Evolutionary conservation across 2,329 filamentous ascomycete species (phyloP).

Genomic region (Colletotrichum kahawae): DNA sequence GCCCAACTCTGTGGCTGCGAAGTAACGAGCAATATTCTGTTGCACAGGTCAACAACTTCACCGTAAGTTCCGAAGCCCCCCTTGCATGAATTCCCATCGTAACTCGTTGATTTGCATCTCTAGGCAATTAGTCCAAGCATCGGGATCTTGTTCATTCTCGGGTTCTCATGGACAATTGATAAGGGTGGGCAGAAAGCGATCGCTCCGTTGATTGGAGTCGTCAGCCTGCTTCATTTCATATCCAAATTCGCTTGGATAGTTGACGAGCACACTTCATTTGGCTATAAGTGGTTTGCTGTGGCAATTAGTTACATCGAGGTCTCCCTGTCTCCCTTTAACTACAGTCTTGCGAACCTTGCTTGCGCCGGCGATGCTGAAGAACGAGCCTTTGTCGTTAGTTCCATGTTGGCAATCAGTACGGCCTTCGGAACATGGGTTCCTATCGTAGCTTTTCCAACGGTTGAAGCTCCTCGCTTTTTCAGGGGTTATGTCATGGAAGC

Average conservation of each 20-base stretch:
- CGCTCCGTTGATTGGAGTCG: conserved; percentile 3
- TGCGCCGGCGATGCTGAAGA: conserved; percentile 43
- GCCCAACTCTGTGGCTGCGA: conserved; percentile 20
- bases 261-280: background rate
- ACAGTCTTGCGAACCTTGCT: conserved; percentile 42
- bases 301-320: conserved; percentile 14
- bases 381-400: conserved; percentile 43
- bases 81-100: background rate
- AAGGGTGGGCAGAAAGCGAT: background rate
- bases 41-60: conserved; percentile 20
- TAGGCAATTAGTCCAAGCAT: conserved; percentile 11
- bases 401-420: conserved; percentile 43
- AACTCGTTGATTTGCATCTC: background rate
- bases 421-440: conserved; percentile 42
- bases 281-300: conserved; percentile 17
- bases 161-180: background rate
- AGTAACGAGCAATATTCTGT: background rate
- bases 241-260: background rate
- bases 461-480: conserved; percentile 32
- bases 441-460: conserved; percentile 32
- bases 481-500: conserved; percentile 29
- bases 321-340: conserved; percentile 18
- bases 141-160: conserved; percentile 15
- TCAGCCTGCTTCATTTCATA: background rate
- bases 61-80: background rate